phyloP scores from a whole-genome alignment of 2,329 filamentous ascomycete species.

The Ceratocystis cubensis region DNA sequence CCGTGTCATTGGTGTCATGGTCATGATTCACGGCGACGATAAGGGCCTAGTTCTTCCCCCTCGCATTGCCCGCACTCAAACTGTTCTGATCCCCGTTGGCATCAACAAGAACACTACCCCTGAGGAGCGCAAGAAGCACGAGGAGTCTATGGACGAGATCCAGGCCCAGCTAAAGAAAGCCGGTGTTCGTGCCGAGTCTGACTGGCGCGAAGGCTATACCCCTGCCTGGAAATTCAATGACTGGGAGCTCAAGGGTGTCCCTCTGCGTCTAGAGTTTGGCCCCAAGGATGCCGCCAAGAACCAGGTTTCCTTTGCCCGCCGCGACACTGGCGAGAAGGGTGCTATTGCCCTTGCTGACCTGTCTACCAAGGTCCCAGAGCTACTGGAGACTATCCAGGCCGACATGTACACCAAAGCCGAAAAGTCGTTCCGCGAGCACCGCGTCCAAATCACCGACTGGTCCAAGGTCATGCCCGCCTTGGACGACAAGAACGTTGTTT shows the following conservation, averaged over 20 bases:
- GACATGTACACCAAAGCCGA: constrained; percentile 72
- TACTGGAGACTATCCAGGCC: constrained; percentile 80
- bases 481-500: constrained; percentile 80
- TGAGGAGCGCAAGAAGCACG: constrained; percentile 65
- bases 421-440: constrained; percentile 63
- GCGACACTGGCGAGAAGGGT: constrained; percentile 75
- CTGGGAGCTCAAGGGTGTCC: constrained; percentile 94
- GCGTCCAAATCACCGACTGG: constrained; percentile 74
- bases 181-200: constrained; percentile 65
- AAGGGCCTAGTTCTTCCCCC: constrained; percentile 90
- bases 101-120: constrained; percentile 77
- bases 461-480: constrained; percentile 80
- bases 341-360: constrained; percentile 66
- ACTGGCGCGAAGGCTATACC: constrained; percentile 81
- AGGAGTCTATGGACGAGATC: constrained; percentile 62
- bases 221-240: constrained; percentile 98
- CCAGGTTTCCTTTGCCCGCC: constrained; percentile 72
- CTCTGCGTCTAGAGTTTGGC: constrained; percentile 86
- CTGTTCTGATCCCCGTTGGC: constrained; percentile 80
- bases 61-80: constrained; percentile 73
- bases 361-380: constrained; percentile 56
- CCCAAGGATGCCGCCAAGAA: constrained; percentile 83
- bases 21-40: constrained; percentile 95
- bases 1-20: constrained; percentile 95
- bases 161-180: constrained; percentile 55